Evolutionary conservation across 1,284 basidiomycete species (phyloP), one percentile per base, ranked within the genome.

Genomic region (Boletellus sp.): DNA sequence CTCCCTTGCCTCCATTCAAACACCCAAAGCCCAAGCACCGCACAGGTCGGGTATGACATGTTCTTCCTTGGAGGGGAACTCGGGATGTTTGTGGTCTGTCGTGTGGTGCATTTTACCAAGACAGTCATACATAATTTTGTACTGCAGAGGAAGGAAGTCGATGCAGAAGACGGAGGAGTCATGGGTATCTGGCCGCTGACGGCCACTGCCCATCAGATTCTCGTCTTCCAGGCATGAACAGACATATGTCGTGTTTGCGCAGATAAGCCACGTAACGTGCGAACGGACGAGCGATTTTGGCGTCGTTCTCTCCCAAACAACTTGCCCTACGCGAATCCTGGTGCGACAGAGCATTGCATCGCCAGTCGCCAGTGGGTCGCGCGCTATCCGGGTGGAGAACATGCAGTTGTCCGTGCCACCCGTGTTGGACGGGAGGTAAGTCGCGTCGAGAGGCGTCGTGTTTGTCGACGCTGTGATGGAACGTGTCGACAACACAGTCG

Each of bases 51-150:
- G 38, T 71, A 67, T 30, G 69, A 69, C 30, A 64, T 67, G 11
- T 55, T 62, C 41, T 70, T 58, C 51, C 66, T 68, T 21, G 68
- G 68, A 26, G 42, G 44, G 2, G 44, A 42, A 5, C 36, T 56
- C 24, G 65, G 65, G 48, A 65, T 68, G 60, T 62, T 70, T 38
- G 60, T 53, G n/a, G 49, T 64, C 22, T 67, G 62, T 47, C 58
- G 60, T 16, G 52, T 49, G 38, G 44, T 51, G 44, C 39, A 51
- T 21, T 52, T 56, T 18, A 47, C 47, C 49, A 58, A 52, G 37
- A 64, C 54, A 4, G 58, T 64, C 28, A 56, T 57, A 16, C 65
- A 71, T 32, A 68, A 55, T 49, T 64, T 71, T 45, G 46, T 67
- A 28, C 19, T 71, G 44, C 67, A 60, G 48, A 50, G 50, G 42